Base-by-base conservation (phyloP, 2,329 filamentous ascomycete genomes). In the Penicillium sp. region DNA sequence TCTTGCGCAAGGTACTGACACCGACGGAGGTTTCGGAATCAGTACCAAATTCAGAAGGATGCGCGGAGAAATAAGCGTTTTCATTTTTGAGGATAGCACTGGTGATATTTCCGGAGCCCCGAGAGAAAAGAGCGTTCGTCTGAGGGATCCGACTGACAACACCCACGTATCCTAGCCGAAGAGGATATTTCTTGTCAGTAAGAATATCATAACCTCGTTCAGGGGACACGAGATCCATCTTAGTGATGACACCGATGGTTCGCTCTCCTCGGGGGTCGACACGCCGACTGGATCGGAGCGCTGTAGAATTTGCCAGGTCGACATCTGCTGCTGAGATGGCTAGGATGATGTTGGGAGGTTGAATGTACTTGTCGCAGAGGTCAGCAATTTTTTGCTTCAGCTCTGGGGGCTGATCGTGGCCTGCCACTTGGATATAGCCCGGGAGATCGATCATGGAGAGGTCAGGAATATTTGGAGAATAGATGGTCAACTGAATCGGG, bases 271-370 rank as follows among this genome's bases (percentile, higher is more conserved):
- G 80, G 1, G 93, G 93, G 62, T 98, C 93, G 27, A 97, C 90
- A 58, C 91, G 81, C 53, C 93, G 81, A 57, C 90, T 95, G 13
- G 93, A 90, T 58, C 90, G 80, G 25, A 98, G 72, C 5, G 93
- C 90, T 5, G 93, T 93, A 1, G 93, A 98, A 68, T 98, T 98
- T 24, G 93, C 93, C 48, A 98, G 72, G 74, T 98, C 93, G 13
- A 98, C 93, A 69, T 98, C 93, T 25, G 93, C 93, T 1, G 94
- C 93, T 1, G 94, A 98, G 53, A 98, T 97, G 35, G 93, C 93
- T 6, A 98, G 78, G 53, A 98, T 96, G 57, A 98, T 86, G 64
- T 98, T 98, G 0, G 94, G 93, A 5, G 90, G 75, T 65, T 95
- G 88, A 44, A 98, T 98, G 64, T 98, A 98, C 73, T 95, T 97